Evolutionary conservation across 805 yeast genomes (phyloP), one percentile per base, ranked within the genome.

Genomic region (Saturnispora kantuleensis): DNA sequence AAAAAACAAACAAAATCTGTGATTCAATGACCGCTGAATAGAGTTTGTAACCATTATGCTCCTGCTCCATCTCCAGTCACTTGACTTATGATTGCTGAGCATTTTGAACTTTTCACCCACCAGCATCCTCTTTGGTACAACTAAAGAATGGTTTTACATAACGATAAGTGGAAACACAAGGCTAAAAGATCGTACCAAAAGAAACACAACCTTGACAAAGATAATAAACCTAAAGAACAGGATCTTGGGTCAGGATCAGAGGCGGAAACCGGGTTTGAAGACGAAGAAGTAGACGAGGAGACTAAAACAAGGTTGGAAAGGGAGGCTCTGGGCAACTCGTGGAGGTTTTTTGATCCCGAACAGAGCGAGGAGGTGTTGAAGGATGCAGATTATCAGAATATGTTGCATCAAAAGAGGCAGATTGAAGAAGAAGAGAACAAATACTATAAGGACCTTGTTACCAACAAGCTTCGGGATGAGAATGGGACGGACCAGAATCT

Each of bases 81-180:
- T 13, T 38, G 16, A 12, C 13, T 10, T 3, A 29, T 3, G 2
- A 21, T 21, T 21, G 26, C 26, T 31, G 34, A 31, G 34, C 34
- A 31, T 9, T 13, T 21, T 21, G 8, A 21, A 21, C 26, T 21
- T 21, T 21, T 21, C 26, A 21, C 26, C 26, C 5, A 21, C 26
- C 26, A 21, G 26, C 26, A 4, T 21, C 26, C 6, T 21, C 26
- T 5, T 7, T 2, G 18, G 10, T 26, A 9, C 18, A 35, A 6
- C 31, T 29, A 8, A 29, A 39, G 11, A 4, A 73, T 73, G 79
- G 79, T 73, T 10, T 58, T 74, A 11, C 78, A 73, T 49, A 73
- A 73, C 53, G 69, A 65, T 42, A 73, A 73, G 56, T 73, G 79
- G 78, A 74, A 73, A 46, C 58, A 64, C 39, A 68, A 64, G 47